Evolutionary conservation across 352 stramenopile species (phyloP).

Genomic region (Pilasporangium apinafurcum): DNA sequence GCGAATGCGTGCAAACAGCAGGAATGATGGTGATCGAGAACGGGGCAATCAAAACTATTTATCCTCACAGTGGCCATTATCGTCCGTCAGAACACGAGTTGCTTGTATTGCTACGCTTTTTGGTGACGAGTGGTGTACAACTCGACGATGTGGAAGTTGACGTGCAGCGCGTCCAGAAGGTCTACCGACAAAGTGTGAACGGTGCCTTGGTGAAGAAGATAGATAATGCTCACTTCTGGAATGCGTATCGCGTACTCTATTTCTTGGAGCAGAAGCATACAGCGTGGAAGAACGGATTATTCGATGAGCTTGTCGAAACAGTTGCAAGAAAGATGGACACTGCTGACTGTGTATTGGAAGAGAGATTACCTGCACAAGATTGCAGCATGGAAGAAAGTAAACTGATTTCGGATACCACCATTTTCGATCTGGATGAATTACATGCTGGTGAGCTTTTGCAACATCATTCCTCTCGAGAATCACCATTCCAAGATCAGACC

Average conservation of each 20-base stretch:
- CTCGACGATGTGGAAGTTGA: constrained; percentile 90
- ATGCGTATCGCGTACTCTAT: constrained; percentile 62
- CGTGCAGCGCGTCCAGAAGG: constrained; percentile 94
- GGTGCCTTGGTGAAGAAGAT: constrained; percentile 69
- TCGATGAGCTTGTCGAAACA: constrained; percentile 72
- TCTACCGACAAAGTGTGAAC: constrained; percentile 85
- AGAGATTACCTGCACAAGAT: constrained; percentile 35
- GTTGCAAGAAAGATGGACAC: constrained; percentile 49
- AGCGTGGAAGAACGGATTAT: constrained; percentile 67
- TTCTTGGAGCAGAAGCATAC: constrained; percentile 75
- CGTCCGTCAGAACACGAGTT: constrained; percentile 94
- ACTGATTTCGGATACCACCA: constrained; percentile 9
- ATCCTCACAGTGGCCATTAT: constrained; percentile 98
- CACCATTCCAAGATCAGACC: constrained; percentile 22
- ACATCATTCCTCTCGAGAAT: too few species aligned
- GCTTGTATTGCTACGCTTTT: constrained; percentile 90
- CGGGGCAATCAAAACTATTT: constrained; percentile 91
- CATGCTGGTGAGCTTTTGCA: too few species aligned
- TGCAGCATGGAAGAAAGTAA: constrained; percentile 34
- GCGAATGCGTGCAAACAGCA: constrained; percentile 94
- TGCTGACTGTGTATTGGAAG: constrained; percentile 19
- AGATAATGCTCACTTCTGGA: constrained; percentile 84
- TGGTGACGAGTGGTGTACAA: constrained; percentile 89
- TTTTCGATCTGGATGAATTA: constrained; percentile 4
- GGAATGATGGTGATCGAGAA: constrained; percentile 94